Percentiles rank a stretch among this genome's conserved stretches.
These are phyloP conservation scores for Plantago elongata DNA, from an alignment of 257 asterid genomes.

Conservation along the genomic window DNA sequence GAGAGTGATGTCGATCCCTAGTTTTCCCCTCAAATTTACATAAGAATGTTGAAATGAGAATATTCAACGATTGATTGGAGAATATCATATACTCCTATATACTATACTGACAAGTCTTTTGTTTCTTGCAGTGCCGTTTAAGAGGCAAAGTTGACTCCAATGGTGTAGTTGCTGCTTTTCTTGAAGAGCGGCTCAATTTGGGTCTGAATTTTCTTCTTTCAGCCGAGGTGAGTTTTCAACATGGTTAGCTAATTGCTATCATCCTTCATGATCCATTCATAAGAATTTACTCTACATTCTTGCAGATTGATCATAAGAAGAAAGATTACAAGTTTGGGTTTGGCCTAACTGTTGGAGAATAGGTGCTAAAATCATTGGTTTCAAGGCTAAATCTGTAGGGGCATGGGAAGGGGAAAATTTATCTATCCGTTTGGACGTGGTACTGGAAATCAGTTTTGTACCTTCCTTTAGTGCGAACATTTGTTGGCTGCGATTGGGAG, in stretches of 20 bases:
- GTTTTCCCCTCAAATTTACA: too few species aligned
- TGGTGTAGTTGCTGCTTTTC: conserved; percentile 64
- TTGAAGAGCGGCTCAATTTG: conserved; percentile 81
- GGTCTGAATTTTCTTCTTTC: conserved; percentile 90
- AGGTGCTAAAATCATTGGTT: conserved; percentile 13
- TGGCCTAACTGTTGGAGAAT: conserved; percentile 83
- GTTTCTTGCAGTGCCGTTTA: conserved; percentile 65
- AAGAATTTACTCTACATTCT: conserved; percentile 7
- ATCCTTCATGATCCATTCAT: background rate
- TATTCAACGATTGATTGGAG: background rate
- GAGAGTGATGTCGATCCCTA: too few species aligned
- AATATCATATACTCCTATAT: background rate
- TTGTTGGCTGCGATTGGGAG: conserved; percentile 19
- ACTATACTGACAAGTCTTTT: conserved; percentile 3
- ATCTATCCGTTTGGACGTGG: conserved; percentile 4
- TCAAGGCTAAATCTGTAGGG: background rate
- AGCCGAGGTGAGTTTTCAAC: conserved; percentile 64
- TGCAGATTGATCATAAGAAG: conserved; percentile 77
- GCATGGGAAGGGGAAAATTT: background rate
- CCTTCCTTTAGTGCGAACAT: conserved; percentile 19
- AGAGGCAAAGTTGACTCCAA: conserved; percentile 90
- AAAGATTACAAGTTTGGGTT: conserved; percentile 83
- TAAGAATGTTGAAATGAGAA: background rate
- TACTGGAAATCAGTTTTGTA: conserved; percentile 27
- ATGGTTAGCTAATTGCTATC: background rate